phyloP scores from a whole-genome alignment of 2,329 filamentous ascomycete genomes.

The Simplicillium sp. region DNA sequence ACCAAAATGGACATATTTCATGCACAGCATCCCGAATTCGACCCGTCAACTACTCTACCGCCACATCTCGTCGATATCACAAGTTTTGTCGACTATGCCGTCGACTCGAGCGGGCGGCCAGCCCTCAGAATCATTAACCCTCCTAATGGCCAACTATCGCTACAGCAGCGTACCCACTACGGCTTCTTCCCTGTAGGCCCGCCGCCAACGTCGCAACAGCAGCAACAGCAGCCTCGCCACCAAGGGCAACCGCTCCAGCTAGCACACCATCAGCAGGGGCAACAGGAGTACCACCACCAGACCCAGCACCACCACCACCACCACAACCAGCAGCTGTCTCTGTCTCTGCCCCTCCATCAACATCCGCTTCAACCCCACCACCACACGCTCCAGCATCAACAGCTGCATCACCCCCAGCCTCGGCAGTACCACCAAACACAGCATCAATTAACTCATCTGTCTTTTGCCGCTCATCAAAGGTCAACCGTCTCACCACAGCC shows the following conservation, averaged over 20 bases:
- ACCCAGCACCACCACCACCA: conserved; percentile 9
- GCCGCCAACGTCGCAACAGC: conserved; percentile 8
- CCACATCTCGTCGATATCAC: too few species aligned
- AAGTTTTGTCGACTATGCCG: too few species aligned
- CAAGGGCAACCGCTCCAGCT: conserved; percentile 8
- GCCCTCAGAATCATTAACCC: too few species aligned
- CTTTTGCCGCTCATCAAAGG: conserved; percentile 1
- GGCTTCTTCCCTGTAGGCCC: background rate
- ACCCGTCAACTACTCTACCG: too few species aligned
- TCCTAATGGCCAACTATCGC: too few species aligned
- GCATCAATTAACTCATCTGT: conserved; percentile 1
- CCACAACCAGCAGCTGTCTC: conserved; percentile 4
- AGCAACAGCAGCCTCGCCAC: conserved; percentile 6
- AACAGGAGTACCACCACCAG: conserved; percentile 14
- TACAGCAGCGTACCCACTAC: background rate
- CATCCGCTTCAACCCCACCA: conserved; percentile 4
- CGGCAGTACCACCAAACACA: conserved; percentile 6
- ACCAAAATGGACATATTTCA: too few species aligned
- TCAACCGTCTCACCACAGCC: conserved; percentile 2
- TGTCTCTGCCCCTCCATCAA: conserved; percentile 5
- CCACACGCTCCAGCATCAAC: conserved; percentile 3
- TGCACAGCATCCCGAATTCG: too few species aligned
- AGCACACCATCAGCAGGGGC: conserved; percentile 10
- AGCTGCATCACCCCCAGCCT: background rate
- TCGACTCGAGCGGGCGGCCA: too few species aligned